Evolutionary conservation across 495 filamentous ascomycete genomes (phyloP), one percentile per base, ranked within the genome.

Genomic region (Penicillium ochrochloron): DNA sequence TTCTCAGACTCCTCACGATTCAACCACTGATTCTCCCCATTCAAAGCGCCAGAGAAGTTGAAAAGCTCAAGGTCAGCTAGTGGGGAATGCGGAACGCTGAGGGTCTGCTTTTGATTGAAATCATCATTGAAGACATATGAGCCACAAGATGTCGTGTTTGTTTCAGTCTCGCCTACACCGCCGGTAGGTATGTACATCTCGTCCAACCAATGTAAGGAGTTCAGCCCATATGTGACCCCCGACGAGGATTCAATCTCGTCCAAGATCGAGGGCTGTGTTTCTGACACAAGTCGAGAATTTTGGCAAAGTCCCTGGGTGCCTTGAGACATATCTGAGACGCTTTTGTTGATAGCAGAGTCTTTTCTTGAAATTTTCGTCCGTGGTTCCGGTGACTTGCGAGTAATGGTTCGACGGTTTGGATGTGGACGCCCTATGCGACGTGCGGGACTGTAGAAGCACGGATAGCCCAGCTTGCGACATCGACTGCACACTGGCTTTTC

Each of bases 391-490:
- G 59, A 54, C 25, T 54, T 52, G n/a, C 33, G 34, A 29, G 11
- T 27, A 55, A 51, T n/a, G 41, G 51, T 27, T 57, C 50, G 29
- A 42, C 37, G 52, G 56, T 46, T 57, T 56, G 60, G 54, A 60
- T 63, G 48, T 25, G 66, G 66, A 19, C 66, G 66, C 27, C 66
- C 66, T 41, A 66, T 60, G 8, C 70, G 72, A 39, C 72, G 70
- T 39, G 78, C 77, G 56, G 70, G 70, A 60, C 78, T 77, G 66
- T 80, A 81, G 35, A 77, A 74, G 64, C 78, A 81, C 61, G 66
- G 67, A 50, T 73, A 68, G 2, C 68, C 71, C 42, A 75, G 53
- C 51, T 76, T 71, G 9, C 61, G 56, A 62, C 78, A 81, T 19
- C 78, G 77, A 44, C 68, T 53, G 60, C 78, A 81, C 5, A 66